Evolutionary conservation across 2,329 filamentous ascomycete species (phyloP), one percentile per base, ranked within the genome.

Genomic region (Aureobasidium pullulans): DNA sequence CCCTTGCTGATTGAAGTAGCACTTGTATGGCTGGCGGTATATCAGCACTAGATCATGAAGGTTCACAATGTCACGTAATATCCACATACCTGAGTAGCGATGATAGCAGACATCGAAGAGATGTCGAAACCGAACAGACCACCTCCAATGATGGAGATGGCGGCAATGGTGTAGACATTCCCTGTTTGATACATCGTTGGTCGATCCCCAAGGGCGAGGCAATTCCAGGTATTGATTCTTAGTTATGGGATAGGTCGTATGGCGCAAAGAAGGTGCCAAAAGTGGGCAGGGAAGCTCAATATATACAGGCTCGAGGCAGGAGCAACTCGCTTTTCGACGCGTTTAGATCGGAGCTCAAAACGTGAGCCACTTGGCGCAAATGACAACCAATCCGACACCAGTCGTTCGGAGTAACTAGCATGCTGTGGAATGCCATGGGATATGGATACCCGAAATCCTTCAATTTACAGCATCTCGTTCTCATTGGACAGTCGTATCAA

Each of bases 91-190:
- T 84, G 72, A 0, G 84, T 88, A 32, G 84, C 84, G 39, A 90
- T 77, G 60, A 76, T 75, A 9, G 75, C 74, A 60, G 82, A 85
- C 86, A 90, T 89, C 44, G 85, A 88, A 59, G 81, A 84, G 66
- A 91, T 89, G 73, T 91, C 88, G 69, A 91, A 91, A 66, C 88
- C 89, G 67, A 91, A 90, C 28, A 90, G 76, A 16, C 81, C 83
- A 68, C 86, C 87, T 65, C 86, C 86, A 76, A 79, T 77, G 62
- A 82, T 78, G 69, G 81, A 76, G 68, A 83, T 81, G 67, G 79
- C 79, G 57, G 81, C 79, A 63, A 84, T 81, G 60, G 78, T 70
- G 67, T 85, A 84, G 65, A 84, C 78, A 63, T 84, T 84, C 28
- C 80, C 78, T 57, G 82, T 77, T 58, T 70, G 63, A 61, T 67